Evolutionary conservation across 2,329 filamentous ascomycete species (phyloP).

Genomic region (Diplodia seriata): DNA sequence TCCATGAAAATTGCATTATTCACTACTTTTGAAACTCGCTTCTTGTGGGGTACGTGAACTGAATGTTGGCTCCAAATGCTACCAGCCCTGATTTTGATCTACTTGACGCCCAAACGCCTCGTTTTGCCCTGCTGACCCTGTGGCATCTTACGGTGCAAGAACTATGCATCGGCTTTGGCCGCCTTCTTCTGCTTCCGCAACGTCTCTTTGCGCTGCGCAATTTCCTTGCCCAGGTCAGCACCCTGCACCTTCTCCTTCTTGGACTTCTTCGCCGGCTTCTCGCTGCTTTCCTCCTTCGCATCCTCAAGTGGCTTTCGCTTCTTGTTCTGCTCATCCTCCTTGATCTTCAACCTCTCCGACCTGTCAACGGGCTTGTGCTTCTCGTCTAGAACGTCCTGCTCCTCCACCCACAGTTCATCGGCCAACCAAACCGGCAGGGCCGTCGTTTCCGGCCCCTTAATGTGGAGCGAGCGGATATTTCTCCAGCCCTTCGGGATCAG

Average conservation of each 20-base stretch:
- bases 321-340: constrained; percentile 29
- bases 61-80: constrained; percentile 8
- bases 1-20: background rate
- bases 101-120: constrained; percentile 31
- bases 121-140: constrained; percentile 24
- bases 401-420: constrained; percentile 87
- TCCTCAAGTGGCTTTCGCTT: constrained; percentile 32
- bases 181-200: constrained; percentile 58
- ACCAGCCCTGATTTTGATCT: constrained; percentile 14
- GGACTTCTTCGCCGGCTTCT: constrained; percentile 47
- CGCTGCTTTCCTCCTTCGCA: constrained; percentile 45
- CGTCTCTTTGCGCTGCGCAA: constrained; percentile 54
- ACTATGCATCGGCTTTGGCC: constrained; percentile 38
- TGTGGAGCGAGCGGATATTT: constrained; percentile 81
- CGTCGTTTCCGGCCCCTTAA: constrained; percentile 89
- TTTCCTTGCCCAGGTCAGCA: constrained; percentile 34
- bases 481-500: constrained; percentile 87
- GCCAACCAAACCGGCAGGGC: constrained; percentile 95
- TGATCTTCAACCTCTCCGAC: constrained; percentile 32
- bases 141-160: constrained; percentile 5
- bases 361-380: constrained; percentile 46
- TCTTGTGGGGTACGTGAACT: constrained; percentile 4
- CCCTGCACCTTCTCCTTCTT: constrained; percentile 59
- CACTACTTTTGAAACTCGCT: background rate
- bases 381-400: constrained; percentile 71